Percentiles rank a stretch among this genome's conserved stretches.
phyloP scores from a whole-genome alignment of 2,329 filamentous ascomycete genomes.

The Penicillium olsonii region DNA sequence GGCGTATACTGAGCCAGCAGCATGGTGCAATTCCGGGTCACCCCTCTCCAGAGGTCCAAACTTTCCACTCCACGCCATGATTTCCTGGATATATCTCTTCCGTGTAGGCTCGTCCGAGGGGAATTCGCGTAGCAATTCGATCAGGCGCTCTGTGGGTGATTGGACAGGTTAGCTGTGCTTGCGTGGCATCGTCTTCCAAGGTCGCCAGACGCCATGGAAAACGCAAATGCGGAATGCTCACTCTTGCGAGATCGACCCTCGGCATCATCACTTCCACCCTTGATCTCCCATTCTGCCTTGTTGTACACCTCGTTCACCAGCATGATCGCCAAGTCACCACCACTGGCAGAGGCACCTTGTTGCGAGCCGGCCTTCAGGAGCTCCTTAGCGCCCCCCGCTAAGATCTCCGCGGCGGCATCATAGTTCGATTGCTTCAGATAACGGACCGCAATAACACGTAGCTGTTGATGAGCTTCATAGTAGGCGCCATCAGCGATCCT shows the following conservation, averaged over 20 bases:
- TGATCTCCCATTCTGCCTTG: slow-evolving; percentile 73
- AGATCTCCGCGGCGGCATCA: slow-evolving; percentile 79
- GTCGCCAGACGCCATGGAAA: not conserved
- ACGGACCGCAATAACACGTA: slow-evolving; percentile 89
- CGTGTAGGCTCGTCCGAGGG: slow-evolving; percentile 80
- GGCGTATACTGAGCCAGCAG: slow-evolving; percentile 83
- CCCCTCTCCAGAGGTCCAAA: slow-evolving; percentile 85
- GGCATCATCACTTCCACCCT: slow-evolving; percentile 55
- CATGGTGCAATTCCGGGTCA: slow-evolving; percentile 92
- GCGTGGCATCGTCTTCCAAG: not conserved
- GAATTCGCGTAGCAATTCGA: slow-evolving; percentile 80
- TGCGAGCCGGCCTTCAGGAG: slow-evolving; percentile 64
- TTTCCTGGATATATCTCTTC: slow-evolving; percentile 88
- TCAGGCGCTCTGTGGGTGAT: slow-evolving; percentile 55
- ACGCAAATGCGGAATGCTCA: slow-evolving; percentile 18
- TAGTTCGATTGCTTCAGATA: slow-evolving; percentile 90
- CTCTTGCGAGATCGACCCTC: slow-evolving; percentile 66
- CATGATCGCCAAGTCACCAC: slow-evolving; percentile 83
- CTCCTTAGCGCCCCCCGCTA: slow-evolving; percentile 79
- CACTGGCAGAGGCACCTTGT: slow-evolving; percentile 90
- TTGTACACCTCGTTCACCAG: slow-evolving; percentile 89
- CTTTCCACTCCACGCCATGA: slow-evolving; percentile 83
- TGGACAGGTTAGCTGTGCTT: slow-evolving; percentile 7
- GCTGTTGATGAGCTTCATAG: slow-evolving; percentile 98
- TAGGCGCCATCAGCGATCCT: slow-evolving; percentile 88